Conservation (phyloP, 306 rosid species). For the Argentina anserina region DNA sequence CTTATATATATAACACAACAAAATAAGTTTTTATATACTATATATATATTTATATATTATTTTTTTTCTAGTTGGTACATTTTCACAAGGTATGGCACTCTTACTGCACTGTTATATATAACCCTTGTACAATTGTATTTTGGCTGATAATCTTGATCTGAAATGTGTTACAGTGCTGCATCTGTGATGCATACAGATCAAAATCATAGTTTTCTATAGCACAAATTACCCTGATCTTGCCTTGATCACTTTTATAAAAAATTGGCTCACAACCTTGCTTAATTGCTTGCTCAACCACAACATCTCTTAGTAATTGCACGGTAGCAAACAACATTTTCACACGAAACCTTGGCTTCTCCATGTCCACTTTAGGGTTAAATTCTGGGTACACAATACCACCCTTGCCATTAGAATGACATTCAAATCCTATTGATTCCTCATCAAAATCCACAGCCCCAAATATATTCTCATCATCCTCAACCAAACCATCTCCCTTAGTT, state of each 20-base stretch:
- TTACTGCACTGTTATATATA: neutral
- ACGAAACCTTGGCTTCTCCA: neutral
- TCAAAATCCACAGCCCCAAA: no score
- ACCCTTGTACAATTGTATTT: neutral
- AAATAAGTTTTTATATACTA: no score
- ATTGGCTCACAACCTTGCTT: neutral
- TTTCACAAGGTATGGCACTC: neutral
- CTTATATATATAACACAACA: no score
- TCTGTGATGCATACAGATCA: neutral
- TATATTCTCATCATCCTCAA: no score
- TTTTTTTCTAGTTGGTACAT: neutral
- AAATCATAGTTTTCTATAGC: neutral
- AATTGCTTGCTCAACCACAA: no score
- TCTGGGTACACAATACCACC: no score
- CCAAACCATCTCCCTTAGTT: no score
- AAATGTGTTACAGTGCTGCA: no score
- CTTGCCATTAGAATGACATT: no score
- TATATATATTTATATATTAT: no score
- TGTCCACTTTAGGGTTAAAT: neutral
- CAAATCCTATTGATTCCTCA: no score
- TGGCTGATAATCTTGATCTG: neutral
- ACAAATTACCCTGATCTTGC: neutral
- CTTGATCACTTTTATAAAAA: neutral
- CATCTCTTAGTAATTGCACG: neutral
- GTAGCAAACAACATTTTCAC: neutral